Conservation (phyloP, 164 flowering plant species). For the Euptelea pleiosperma region DNA sequence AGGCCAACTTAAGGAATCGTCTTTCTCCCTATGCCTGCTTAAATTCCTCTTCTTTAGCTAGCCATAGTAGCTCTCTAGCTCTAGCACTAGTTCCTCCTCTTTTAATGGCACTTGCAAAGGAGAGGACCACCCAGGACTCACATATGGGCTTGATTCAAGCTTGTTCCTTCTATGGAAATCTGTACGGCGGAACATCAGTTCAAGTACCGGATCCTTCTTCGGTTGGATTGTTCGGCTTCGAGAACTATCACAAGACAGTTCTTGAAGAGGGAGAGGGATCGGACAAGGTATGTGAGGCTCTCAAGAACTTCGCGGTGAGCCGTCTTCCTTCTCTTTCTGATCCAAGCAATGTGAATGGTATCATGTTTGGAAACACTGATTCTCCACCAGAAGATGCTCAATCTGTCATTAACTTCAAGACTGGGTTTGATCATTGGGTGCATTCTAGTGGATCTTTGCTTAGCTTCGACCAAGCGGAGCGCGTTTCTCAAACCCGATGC, state of each 20-base stretch:
- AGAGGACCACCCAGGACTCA: constrained; percentile 14
- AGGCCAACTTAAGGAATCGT: background rate
- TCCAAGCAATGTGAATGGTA: constrained; percentile 28
- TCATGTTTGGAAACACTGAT: constrained; percentile 12
- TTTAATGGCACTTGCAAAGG: constrained; percentile 49
- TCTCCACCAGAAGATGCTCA: constrained; percentile 31
- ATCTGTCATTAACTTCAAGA: constrained; percentile 47
- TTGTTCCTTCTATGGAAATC: constrained; percentile 22
- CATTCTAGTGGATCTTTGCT: constrained; percentile 42
- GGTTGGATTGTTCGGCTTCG: constrained; percentile 7
- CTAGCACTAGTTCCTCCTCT: background rate
- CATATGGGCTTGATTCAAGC: constrained; percentile 20
- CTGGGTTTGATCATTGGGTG: constrained; percentile 23
- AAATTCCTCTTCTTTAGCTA: background rate
- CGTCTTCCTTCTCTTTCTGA: constrained; percentile 34
- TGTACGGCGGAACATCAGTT: constrained; percentile 14
- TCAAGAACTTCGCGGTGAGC: constrained; percentile 19
- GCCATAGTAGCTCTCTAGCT: background rate
- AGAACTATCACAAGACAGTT: constrained; percentile 7
- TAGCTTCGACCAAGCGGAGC: constrained; percentile 46
- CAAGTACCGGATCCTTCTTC: constrained; percentile 22
- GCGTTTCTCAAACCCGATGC: constrained; percentile 1
- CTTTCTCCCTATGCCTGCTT: background rate
- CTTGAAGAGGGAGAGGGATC: constrained; percentile 24
- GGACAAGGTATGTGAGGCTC: constrained; percentile 12